Conservation (phyloP, 345 rosid genomes). For the Brassica rapa region DNA sequence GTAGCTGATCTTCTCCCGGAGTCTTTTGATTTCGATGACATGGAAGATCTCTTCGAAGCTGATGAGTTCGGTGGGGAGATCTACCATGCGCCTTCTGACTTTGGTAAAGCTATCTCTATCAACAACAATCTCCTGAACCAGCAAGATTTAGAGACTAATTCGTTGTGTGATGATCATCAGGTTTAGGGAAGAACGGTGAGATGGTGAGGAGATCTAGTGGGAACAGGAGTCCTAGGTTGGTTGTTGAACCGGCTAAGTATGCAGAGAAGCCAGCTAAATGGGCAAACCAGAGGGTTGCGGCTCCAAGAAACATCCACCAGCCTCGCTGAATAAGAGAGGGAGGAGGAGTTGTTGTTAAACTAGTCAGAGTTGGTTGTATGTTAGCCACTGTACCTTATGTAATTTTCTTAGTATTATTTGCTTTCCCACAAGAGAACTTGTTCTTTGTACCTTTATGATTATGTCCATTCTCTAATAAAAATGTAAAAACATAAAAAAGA, state of each 20-base stretch:
- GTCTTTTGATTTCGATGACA: slow-evolving; percentile 60
- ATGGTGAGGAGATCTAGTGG: slow-evolving; percentile 29
- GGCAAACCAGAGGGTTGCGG: slow-evolving; percentile 45
- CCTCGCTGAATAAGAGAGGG: slow-evolving; percentile 48
- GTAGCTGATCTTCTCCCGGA: slow-evolving; percentile 65
- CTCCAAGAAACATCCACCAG: slow-evolving; percentile 58
- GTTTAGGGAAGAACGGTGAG: slow-evolving; percentile 42
- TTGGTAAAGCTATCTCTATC: background rate
- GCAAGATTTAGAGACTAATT: background rate
- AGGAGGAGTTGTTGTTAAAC: slow-evolving; percentile 8
- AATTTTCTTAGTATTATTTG: slow-evolving; percentile 35
- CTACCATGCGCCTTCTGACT: slow-evolving; percentile 31
- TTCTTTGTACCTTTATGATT: slow-evolving; percentile 46
- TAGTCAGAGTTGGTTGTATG: slow-evolving; percentile 32
- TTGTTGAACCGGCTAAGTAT: slow-evolving; percentile 44
- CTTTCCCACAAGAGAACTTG: slow-evolving; percentile 42
- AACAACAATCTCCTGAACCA: background rate
- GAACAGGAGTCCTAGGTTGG: slow-evolving; percentile 28
- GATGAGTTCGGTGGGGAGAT: slow-evolving; percentile 44
- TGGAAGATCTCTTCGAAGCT: slow-evolving; percentile 47
- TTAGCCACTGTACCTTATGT: slow-evolving; percentile 33
- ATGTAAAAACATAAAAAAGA: slow-evolving; percentile 39
- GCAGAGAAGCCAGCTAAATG: slow-evolving; percentile 53
- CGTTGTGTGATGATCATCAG: slow-evolving; percentile 40
- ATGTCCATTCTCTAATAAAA: slow-evolving; percentile 42